Base-by-base conservation (phyloP, 305 asterid species). In the Fraxinus xanthoxyloides region DNA sequence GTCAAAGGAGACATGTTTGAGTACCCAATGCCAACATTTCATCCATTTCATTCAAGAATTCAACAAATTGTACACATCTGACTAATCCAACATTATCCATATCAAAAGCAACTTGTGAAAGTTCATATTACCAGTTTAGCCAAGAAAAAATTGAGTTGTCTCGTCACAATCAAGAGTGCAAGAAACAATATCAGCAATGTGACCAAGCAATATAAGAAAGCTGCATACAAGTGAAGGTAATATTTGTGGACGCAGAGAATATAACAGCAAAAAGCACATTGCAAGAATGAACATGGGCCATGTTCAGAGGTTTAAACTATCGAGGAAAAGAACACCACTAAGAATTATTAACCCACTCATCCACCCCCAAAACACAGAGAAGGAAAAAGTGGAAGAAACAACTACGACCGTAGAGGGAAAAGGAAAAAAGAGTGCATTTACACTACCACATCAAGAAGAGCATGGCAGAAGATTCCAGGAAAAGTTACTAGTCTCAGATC, bases 1-100 rank as follows among this genome's bases (percentile, higher is more conserved):
- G 93, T 84, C 36, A 75, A 79, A 32, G 32, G 30, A 59, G 76
- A 4, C 34, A 24, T 23, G 26, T 78, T 17, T 54, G 38, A 38
- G 36, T 19, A 72, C 48, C 28, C 8, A 19, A 34, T 23, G 48
- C 4, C 19, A 79, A 31, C 3, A 31, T 32, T 79, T 24, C 12
- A 24, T 31, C n/a, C 28, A 21, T 36, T 28, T 70, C 12, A 78
- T 67, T 30, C 38, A 15, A 67, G 74, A 28, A 67, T 8, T 28
- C 74, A 67, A 30, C 13, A 23, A 13, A 61, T 54, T 15, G 36
- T 30, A 28, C 12, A 69, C n/a, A 30, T 69, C 40, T 69, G 30
- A 69, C 7, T 5, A 30, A 1, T 13, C 36, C 28, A 69, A 15
- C 21, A 30, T 30, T 69, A 69, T 67, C 36, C 75, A 3, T 30